These are phyloP conservation scores for Xylariaceae sp. DNA, from an alignment of 2,329 filamentous ascomycete species.

Conservation along the genomic window DNA sequence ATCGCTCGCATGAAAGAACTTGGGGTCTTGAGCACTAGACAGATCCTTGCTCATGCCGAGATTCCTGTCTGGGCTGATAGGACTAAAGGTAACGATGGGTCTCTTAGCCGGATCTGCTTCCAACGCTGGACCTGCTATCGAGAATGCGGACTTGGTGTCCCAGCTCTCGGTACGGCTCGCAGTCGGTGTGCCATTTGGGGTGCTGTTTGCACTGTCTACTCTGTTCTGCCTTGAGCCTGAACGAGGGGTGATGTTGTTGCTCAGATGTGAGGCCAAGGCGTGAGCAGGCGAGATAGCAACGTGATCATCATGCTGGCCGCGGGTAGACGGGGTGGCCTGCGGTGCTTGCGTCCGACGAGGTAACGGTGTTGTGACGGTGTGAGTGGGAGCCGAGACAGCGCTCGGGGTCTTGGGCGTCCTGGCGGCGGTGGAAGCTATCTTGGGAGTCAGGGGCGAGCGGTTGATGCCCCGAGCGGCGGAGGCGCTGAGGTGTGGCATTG, in stretches of 20 bases:
- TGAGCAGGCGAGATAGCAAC: conserved; percentile 32
- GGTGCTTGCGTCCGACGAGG: conserved; percentile 32
- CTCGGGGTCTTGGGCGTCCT: conserved; percentile 25
- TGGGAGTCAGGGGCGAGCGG: conserved; percentile 52
- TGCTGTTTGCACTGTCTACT: conserved; percentile 65
- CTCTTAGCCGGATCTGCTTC: conserved; percentile 31
- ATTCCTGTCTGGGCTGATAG: conserved; percentile 35
- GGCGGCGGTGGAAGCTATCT: conserved; percentile 46
- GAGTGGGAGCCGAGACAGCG: conserved; percentile 10
- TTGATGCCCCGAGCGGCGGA: conserved; percentile 54
- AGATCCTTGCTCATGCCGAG: conserved; percentile 25
- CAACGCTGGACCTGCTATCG: conserved; percentile 33
- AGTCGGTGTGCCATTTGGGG: conserved; percentile 61
- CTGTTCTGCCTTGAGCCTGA: conserved; percentile 71
- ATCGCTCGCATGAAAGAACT: conserved; percentile 93
- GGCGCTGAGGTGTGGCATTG: conserved; percentile 68
- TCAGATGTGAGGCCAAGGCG: conserved; percentile 55
- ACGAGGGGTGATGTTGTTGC: conserved; percentile 72
- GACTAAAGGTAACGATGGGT: conserved; percentile 40
- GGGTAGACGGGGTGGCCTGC: conserved; percentile 20
- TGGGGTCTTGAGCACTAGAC: conserved; percentile 46
- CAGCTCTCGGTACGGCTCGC: conserved; percentile 43
- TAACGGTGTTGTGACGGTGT: conserved; percentile 42
- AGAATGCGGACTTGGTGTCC: conserved; percentile 39
- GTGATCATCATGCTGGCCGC: conserved; percentile 47